Base-by-base conservation (phyloP, 108 stramenopile genomes). In the Nitzschia putrida region DNA sequence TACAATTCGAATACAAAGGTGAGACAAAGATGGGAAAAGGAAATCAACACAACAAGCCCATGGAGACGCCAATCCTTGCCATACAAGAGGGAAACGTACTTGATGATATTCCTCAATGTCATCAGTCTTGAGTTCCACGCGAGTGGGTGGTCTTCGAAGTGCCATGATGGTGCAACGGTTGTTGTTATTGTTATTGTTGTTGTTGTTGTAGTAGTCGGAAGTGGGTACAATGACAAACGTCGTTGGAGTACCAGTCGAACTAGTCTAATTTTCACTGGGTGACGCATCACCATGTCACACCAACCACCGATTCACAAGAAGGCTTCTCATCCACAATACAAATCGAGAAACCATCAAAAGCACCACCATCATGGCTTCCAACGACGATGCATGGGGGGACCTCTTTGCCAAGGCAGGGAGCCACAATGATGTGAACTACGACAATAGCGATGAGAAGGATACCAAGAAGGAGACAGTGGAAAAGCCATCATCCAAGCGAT, bases 21-120 rank as follows among this genome's bases (percentile, higher is more conserved):
- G 29, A 34, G 29, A 34, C 29, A 34, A n/a, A n/a, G n/a, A n/a
- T n/a, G 29, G 29, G 29, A 34, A 34, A 34, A 34, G 4, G 29
- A 34, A 1, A n/a, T n/a, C n/a, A n/a, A 34, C 29, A 34, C 29
- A 34, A 34, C 29, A 34, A 34, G 29, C 29, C n/a, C n/a, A 44
- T 44, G 44, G 13, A 11, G 9, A 44, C 11, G 13, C 9, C 44
- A 34, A 34, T 34, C 4, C 29, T 3, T 34, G 29, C 3, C 3
- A 34, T 34, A 34, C 29, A 34, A 34, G 4, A 34, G n/a, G n/a
- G 29, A 34, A 34, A 25, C 84, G 41, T 52, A 93, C 92, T 88
- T 91, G 73, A 18, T 84, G 84, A 63, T 91, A 93, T 74, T 93
- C 92, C 47, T 88, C 86, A 40, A 93, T 90, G 61, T 93, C 92